phyloP scores from a whole-genome alignment of 495 filamentous ascomycete genomes.

The Choiromyces venosus region DNA sequence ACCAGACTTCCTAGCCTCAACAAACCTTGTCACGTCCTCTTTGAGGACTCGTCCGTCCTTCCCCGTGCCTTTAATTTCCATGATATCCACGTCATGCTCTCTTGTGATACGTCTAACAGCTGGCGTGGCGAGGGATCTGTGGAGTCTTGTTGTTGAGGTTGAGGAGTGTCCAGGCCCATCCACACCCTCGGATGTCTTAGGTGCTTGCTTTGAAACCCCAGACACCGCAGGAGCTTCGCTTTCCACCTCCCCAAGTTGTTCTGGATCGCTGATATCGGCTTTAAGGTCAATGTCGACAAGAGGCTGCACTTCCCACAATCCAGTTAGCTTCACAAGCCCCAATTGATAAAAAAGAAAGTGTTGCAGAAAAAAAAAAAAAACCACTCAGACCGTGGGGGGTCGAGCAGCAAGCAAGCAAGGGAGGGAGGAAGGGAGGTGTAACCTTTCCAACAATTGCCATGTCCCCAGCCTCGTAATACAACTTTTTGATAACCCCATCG shows the following conservation, averaged over 20 bases:
- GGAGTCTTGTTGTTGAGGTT: conserved; percentile 44
- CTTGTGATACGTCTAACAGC: conserved; percentile 85
- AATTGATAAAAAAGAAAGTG: neutral
- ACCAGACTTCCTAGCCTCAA: conserved; percentile 37
- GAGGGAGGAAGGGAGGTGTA: neutral
- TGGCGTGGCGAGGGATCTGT: conserved; percentile 75
- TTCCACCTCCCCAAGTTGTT: conserved; percentile 45
- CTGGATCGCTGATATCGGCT: conserved; percentile 48
- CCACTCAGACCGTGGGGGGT: neutral
- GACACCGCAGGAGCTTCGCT: conserved; percentile 39
- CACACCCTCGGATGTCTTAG: neutral
- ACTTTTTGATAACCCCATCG: conserved; percentile 89
- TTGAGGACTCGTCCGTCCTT: conserved; percentile 89
- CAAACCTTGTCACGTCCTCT: conserved; percentile 81
- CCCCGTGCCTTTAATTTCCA: conserved; percentile 73
- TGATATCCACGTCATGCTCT: conserved; percentile 67
- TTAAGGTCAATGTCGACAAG: conserved; percentile 72
- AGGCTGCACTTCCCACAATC: conserved; percentile 47
- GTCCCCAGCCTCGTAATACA: conserved; percentile 92
- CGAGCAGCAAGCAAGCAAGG: neutral
- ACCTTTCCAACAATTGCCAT: conserved; percentile 82
- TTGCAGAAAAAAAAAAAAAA: neutral
- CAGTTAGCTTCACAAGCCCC: conserved; percentile 13
- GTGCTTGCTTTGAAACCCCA: neutral
- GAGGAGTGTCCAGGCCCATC: conserved; percentile 25